Base-by-base conservation (phyloP, 352 stramenopile genomes). In the Thalassiosira livingstoniorum region DNA sequence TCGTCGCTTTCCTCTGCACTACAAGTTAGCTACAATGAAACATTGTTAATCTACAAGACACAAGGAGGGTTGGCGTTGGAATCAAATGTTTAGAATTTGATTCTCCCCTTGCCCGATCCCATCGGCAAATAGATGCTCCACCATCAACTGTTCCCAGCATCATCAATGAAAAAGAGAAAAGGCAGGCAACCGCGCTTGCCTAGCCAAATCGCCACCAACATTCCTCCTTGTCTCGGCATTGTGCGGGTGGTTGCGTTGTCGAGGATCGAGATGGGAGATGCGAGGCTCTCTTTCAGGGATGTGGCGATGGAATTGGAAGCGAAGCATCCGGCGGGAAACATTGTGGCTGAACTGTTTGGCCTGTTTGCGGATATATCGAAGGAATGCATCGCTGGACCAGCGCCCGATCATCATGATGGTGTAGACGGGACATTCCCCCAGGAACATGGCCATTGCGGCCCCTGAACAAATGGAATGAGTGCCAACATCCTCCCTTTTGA, bases 321-420 rank as follows among this genome's bases (percentile, higher is more conserved):
- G 3, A 5, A 63, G 23, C 54, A 63, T 63, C n/a, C 29, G 32
- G 7, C 25, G 4, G 54, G 47, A 63, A 37, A 63, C 23, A 37
- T 63, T 63, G 54, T 63, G 23, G 54, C 54, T 63, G 29, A 63
- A 63, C 37, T 63, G 54, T 63, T 63, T 21, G 4, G 37, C 54
- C 37, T 63, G 54, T 37, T 63, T 63, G 5, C 54, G 7, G 54
- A 63, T 63, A n/a, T 63, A 63, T 5, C 54, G 13, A 7, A 63
- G 29, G n/a, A 39, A 63, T n/a, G 54, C 54, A 63, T 63, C 54
- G 29, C 54, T 63, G 2, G 54, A 63, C 54, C 54, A 63, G 4
- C 54, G 4, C 23, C 54, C 54, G 7, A 63, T 63, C 54, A 63
- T 63, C 54, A 63, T 63, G 54, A 37, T 63, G n/a, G 54, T 63